Evolutionary conservation across 805 yeast genomes (phyloP).

Genomic region (Ogataea nakhonphanomensis): DNA sequence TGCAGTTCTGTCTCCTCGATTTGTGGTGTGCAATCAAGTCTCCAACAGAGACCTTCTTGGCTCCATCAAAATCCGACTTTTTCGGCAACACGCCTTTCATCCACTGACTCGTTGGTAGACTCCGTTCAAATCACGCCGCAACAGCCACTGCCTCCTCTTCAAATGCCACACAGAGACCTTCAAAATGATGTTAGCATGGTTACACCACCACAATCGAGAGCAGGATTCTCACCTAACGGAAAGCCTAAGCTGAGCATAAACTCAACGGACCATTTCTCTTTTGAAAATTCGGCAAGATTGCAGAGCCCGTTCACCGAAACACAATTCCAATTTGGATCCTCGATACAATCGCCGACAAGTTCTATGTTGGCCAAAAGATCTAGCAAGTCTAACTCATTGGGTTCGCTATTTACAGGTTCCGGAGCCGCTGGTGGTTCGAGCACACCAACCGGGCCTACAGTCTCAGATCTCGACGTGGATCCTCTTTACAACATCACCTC

Average conservation of each 20-base stretch:
- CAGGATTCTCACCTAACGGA: constrained; percentile 14
- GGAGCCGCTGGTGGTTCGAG: background rate
- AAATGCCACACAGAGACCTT: constrained; percentile 6
- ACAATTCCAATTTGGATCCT: constrained; percentile 8
- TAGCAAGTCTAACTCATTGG: constrained; percentile 9
- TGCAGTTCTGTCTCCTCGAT: constrained; percentile 25
- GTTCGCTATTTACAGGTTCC: constrained; percentile 7
- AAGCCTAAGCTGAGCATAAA: constrained; percentile 11
- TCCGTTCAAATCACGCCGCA: constrained; percentile 25
- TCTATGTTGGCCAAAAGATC: background rate
- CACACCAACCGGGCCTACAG: constrained; percentile 3
- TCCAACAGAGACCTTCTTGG: constrained; percentile 34
- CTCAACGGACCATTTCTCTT: constrained; percentile 20
- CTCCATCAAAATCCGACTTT: constrained; percentile 32
- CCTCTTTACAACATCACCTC: constrained; percentile 43
- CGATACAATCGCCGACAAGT: background rate
- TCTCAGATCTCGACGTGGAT: constrained; percentile 27
- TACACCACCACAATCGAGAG: constrained; percentile 22
- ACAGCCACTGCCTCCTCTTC: constrained; percentile 8
- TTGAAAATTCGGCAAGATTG: constrained; percentile 18
- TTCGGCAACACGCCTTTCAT: constrained; percentile 29
- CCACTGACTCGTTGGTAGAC: constrained; percentile 35
- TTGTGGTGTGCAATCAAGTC: constrained; percentile 7
- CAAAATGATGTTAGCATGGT: constrained; percentile 17
- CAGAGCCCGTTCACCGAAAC: constrained; percentile 27